A percentile compares a stretch with the other conserved stretches of the same genome.
Conservation (phyloP, 371 early-diverging fungal species). For the Nematocida ausubeli region DNA sequence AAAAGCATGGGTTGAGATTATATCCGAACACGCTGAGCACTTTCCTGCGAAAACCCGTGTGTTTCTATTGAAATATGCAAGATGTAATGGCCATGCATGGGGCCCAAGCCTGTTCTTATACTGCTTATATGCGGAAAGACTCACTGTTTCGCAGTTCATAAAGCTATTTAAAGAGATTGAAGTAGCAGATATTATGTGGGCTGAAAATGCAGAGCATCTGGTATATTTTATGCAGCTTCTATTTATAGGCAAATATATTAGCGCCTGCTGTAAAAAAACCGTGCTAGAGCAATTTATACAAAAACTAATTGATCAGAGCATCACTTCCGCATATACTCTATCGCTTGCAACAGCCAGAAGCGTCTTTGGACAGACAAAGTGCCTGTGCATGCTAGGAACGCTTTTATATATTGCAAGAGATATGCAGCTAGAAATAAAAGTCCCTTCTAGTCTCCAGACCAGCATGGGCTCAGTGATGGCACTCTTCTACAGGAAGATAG, state of each 20-base stretch:
- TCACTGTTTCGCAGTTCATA: neutral
- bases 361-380: neutral
- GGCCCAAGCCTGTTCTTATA: neutral
- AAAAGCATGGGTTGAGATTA: neutral
- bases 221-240: neutral
- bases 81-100: neutral
- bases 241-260: neutral
- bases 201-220: neutral
- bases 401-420: conserved; percentile 9
- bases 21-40: neutral
- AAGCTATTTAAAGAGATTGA: neutral
- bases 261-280: neutral
- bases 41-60: neutral
- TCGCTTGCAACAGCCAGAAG: neutral
- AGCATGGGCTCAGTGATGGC: neutral
- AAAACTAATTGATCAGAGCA: neutral
- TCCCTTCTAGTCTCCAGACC: neutral
- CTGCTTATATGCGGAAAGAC: neutral
- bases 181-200: neutral
- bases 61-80: neutral
- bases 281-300: neutral
- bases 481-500: neutral
- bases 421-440: neutral
- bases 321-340: neutral
- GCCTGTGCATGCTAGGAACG: neutral